These are phyloP conservation scores for Vitis hybrid DNA, from an alignment of 177 flowering plant genomes.

Conservation along the genomic window DNA sequence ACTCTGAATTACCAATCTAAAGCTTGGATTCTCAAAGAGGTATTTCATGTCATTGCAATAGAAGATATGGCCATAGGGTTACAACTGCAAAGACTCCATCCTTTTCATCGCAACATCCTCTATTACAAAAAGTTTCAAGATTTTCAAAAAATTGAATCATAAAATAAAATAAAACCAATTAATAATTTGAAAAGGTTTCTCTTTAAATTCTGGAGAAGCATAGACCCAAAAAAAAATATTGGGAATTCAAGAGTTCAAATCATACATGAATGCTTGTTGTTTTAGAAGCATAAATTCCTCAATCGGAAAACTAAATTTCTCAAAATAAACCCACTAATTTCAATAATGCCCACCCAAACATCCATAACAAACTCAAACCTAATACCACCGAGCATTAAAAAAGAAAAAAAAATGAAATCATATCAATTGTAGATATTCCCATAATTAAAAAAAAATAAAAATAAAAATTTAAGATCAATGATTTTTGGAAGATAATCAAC, in stretches of 20 bases:
- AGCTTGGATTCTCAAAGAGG: slow-evolving; percentile 32
- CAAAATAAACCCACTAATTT: not conserved
- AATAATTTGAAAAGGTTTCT: not conserved
- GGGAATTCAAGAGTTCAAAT: slow-evolving; percentile 29
- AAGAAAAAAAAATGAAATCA: too few relatives aligned
- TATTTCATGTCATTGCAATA: slow-evolving; percentile 38
- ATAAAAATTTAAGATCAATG: not conserved
- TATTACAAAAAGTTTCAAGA: not conserved
- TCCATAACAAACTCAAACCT: too few relatives aligned
- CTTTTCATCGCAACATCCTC: not conserved
- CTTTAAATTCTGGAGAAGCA: slow-evolving; percentile 13
- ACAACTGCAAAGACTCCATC: slow-evolving; percentile 15
- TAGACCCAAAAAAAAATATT: slow-evolving; percentile 30
- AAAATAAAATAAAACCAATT: not conserved
- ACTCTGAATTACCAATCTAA: slow-evolving; percentile 9
- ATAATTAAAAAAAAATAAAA: not conserved
- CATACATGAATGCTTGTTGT: slow-evolving; percentile 28
- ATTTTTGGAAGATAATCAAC: too few relatives aligned
- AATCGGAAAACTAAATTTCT: slow-evolving; percentile 9
- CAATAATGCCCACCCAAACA: too few relatives aligned
- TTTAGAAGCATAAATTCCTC: slow-evolving; percentile 18
- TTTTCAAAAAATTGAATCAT: not conserved
- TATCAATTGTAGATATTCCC: not conserved
- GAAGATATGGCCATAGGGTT: slow-evolving; percentile 18
- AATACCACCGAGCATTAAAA: too few relatives aligned